Conservation (phyloP, 257 asterid species). For the Fraxinus cuspidata region DNA sequence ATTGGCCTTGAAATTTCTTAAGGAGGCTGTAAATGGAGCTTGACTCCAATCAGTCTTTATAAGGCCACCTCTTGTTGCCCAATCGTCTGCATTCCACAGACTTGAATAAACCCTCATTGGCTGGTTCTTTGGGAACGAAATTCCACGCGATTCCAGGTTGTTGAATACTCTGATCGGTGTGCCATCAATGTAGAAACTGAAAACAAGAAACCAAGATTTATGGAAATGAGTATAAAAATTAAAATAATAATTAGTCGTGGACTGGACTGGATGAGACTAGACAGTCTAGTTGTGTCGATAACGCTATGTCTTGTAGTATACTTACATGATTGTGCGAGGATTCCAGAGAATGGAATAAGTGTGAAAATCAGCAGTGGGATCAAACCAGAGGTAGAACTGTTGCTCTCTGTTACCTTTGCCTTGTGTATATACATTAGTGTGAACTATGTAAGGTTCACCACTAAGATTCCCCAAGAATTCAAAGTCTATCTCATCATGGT, state of each 20-base stretch:
- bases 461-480: constrained; percentile 49
- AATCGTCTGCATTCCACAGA: constrained; percentile 39
- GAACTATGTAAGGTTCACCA: constrained; percentile 43
- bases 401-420: constrained; percentile 47
- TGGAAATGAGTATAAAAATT: not conserved
- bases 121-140: constrained; percentile 38
- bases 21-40: constrained; percentile 42
- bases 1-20: constrained; percentile 28
- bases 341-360: constrained; percentile 52
- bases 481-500: constrained; percentile 50
- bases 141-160: constrained; percentile 30
- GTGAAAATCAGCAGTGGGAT: constrained; percentile 48
- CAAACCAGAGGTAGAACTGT: constrained; percentile 56
- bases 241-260: not conserved
- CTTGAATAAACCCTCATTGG: constrained; percentile 31
- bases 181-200: constrained; percentile 42
- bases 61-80: constrained; percentile 55
- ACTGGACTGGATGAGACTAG: not conserved
- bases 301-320: not conserved
- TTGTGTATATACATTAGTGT: constrained; percentile 46
- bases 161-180: constrained; percentile 41
- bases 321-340: constrained; percentile 43
- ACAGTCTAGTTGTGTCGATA: not conserved
- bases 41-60: constrained; percentile 47
- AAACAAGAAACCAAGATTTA: not conserved